These are phyloP conservation scores for Lachancea mirantina DNA, from an alignment of 805 yeast species.

Conservation along the genomic window DNA sequence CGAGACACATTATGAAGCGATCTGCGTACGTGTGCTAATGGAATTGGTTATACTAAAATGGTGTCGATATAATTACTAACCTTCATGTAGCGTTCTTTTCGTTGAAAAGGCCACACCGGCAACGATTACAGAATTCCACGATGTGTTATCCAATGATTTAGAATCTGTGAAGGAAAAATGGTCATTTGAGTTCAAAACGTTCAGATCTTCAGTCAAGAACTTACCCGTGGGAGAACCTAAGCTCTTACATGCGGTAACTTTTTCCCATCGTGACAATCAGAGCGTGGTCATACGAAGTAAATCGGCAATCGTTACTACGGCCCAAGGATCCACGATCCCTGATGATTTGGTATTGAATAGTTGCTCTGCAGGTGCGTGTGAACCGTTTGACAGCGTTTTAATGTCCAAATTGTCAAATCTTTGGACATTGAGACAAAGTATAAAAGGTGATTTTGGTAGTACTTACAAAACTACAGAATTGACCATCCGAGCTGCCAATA, in stretches of 20 bases:
- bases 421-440: conserved; percentile 28
- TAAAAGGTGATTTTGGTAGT: conserved; percentile 31
- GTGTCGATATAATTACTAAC: conserved; percentile 1
- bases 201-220: conserved; percentile 21
- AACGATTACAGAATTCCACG: conserved; percentile 26
- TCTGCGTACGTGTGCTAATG: conserved; percentile 7
- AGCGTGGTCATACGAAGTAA: conserved; percentile 23
- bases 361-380: conserved; percentile 21
- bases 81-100: conserved; percentile 22
- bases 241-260: conserved; percentile 24
- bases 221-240: conserved; percentile 16
- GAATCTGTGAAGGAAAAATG: conserved; percentile 23
- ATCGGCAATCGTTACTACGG: conserved; percentile 20
- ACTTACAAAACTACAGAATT: conserved; percentile 20
- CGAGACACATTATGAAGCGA: conserved; percentile 2
- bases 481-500: conserved; percentile 22
- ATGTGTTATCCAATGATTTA: conserved; percentile 21
- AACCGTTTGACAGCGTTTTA: conserved; percentile 22
- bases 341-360: conserved; percentile 15
- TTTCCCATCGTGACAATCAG: conserved; percentile 20
- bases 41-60: background rate
- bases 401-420: conserved; percentile 24
- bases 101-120: conserved; percentile 29
- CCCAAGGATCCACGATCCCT: conserved; percentile 11
- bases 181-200: conserved; percentile 28